Evolutionary conservation across 1,284 basidiomycete genomes (phyloP).

Genomic region (Kwoniella shivajii): DNA sequence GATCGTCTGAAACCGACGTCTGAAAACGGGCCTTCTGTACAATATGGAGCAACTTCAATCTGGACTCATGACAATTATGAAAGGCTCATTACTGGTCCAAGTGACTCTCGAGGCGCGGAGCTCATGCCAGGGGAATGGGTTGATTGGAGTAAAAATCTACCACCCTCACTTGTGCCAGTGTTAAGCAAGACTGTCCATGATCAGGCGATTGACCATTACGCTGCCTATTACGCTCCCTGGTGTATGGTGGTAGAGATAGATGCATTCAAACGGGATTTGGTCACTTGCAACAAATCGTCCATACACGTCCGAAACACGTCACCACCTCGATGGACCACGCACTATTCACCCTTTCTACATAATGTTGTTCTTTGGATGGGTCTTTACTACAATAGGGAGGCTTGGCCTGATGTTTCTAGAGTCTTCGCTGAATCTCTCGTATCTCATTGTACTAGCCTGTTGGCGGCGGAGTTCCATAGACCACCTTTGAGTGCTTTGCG

Average conservation of each 20-base stretch:
- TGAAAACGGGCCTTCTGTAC: slow-evolving; percentile 14
- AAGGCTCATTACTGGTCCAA: background rate
- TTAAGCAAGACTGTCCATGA: slow-evolving; percentile 11
- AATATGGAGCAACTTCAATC: slow-evolving; percentile 21
- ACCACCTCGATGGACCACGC: slow-evolving; percentile 4
- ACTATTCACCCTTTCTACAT: slow-evolving; percentile 19
- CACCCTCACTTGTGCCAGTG: slow-evolving; percentile 3
- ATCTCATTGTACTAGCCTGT: slow-evolving; percentile 9
- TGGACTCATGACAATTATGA: slow-evolving; percentile 16
- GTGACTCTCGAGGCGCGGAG: background rate
- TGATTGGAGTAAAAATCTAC: slow-evolving; percentile 19
- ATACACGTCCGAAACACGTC: background rate
- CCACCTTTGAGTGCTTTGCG: slow-evolving; percentile 14
- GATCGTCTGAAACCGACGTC: background rate
- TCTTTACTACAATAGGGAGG: slow-evolving; percentile 1
- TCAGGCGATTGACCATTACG: slow-evolving; percentile 16
- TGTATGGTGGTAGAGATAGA: slow-evolving; percentile 24
- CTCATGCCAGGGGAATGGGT: slow-evolving; percentile 14
- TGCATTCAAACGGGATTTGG: slow-evolving; percentile 13
- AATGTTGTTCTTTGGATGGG: slow-evolving; percentile 8
- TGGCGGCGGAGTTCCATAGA: slow-evolving; percentile 9
- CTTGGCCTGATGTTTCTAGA: slow-evolving; percentile 5
- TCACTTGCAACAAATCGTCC: slow-evolving; percentile 5
- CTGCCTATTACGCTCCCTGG: slow-evolving; percentile 25
- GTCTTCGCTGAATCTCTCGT: slow-evolving; percentile 1